These are phyloP conservation scores for Diaporthe velutina DNA, from an alignment of 2,329 filamentous ascomycete species.

Conservation along the genomic window DNA sequence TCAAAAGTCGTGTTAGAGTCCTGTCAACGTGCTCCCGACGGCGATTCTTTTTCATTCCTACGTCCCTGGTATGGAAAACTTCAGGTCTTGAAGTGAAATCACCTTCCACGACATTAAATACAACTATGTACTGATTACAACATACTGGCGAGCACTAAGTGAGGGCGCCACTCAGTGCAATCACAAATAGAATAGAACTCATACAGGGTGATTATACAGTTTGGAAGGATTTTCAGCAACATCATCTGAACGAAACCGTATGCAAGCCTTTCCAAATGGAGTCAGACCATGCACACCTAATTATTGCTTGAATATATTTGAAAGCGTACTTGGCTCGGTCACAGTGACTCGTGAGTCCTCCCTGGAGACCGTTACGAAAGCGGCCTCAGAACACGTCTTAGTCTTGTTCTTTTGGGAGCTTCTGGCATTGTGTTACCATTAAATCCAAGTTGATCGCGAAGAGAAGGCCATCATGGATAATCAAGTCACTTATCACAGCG, in stretches of 20 bases:
- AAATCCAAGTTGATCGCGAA: no score
- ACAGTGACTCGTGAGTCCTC: neutral
- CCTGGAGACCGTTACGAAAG: no score
- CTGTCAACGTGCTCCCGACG: neutral
- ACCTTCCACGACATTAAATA: no score
- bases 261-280: neutral
- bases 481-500: no score
- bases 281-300: neutral
- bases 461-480: no score
- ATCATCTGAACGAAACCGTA: neutral
- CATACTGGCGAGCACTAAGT: neutral
- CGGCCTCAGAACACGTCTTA: no score
- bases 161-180: neutral
- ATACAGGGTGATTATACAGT: neutral
- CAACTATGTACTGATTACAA: neutral
- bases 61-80: no score
- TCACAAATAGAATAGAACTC: neutral
- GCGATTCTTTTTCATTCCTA: neutral
- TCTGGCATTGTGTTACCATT: no score
- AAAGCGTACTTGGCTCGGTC: neutral
- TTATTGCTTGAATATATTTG: neutral
- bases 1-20: neutral
- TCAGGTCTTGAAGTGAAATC: no score
- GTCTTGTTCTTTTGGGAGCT: no score
- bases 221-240: neutral